A percentile compares a stretch with the other conserved stretches of the same genome.
Evolutionary conservation across 805 yeast genomes (phyloP).

Genomic region (Tetrapisispora iriomotensis): DNA sequence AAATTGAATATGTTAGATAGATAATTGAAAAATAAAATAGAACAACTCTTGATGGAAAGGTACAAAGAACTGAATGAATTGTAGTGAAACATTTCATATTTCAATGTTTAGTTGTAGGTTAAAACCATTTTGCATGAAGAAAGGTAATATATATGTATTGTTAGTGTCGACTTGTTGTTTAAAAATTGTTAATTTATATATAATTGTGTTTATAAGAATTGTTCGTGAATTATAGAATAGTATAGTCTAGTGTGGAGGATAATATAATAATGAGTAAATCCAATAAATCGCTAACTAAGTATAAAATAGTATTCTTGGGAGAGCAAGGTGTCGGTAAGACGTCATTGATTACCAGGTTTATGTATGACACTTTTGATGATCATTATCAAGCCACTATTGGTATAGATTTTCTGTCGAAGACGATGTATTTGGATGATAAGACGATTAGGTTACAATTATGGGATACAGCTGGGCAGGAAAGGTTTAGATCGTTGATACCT

Average conservation of each 20-base stretch:
- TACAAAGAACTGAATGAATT: no score
- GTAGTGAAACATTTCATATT: no score
- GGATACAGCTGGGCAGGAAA: constrained; percentile 97
- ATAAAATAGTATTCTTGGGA: constrained; percentile 91
- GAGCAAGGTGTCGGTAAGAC: constrained; percentile 96
- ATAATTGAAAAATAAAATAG: no score
- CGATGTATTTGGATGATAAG: constrained; percentile 92
- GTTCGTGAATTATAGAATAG: neutral
- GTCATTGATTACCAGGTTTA: constrained; percentile 89
- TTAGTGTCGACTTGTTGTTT: no score
- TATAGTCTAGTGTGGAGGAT: no score
- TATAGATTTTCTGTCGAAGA: constrained; percentile 86
- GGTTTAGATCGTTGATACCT: constrained; percentile 90
- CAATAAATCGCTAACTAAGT: constrained; percentile 39
- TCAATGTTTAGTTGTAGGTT: no score
- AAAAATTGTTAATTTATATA: no score
- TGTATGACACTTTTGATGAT: constrained; percentile 95
- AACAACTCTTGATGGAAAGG: no score
- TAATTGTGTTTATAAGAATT: neutral
- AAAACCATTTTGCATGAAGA: no score
- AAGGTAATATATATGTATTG: no score
- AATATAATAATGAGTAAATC: constrained; percentile 12
- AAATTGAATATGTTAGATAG: no score
- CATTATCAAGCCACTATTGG: constrained; percentile 95
- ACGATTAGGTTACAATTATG: constrained; percentile 91